These are phyloP conservation scores for Trichosporon ovoides DNA, from an alignment of 1,284 basidiomycete species.

Conservation along the genomic window DNA sequence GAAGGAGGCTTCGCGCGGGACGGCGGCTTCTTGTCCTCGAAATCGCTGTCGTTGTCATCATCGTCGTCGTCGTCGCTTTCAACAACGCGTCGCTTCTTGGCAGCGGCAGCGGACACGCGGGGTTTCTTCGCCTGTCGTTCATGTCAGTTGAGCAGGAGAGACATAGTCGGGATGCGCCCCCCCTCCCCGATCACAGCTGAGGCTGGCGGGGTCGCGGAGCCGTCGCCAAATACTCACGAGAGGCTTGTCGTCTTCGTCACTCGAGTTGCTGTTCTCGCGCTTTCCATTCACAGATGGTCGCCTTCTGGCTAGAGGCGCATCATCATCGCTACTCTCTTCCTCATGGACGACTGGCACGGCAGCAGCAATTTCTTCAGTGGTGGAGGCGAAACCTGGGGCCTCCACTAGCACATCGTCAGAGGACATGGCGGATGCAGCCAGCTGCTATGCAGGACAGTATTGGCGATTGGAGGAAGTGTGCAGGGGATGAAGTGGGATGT, in stretches of 20 bases:
- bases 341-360: conserved; percentile 14
- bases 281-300: conserved; percentile 28
- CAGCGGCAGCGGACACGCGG: conserved; percentile 15
- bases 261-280: conserved; percentile 17
- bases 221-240: conserved; percentile 44
- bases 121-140: conserved; percentile 28
- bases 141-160: not conserved
- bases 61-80: conserved; percentile 37
- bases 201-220: too few relatives aligned
- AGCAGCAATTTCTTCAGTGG: conserved; percentile 12
- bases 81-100: conserved; percentile 38
- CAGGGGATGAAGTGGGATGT: not conserved
- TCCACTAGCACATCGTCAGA: conserved; percentile 9
- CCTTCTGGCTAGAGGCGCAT: conserved; percentile 18
- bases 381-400: conserved; percentile 16
- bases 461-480: not conserved
- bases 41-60: conserved; percentile 18
- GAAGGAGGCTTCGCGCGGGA: conserved; percentile 48
- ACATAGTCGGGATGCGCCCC: too few relatives aligned
- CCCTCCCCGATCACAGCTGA: too few relatives aligned
- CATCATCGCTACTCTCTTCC: conserved; percentile 15
- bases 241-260: conserved; percentile 44
- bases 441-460: not conserved
- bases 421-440: not conserved
- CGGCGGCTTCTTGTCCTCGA: conserved; percentile 60